These are phyloP conservation scores for Vanrija sp. DNA, from an alignment of 1,284 basidiomycete species.

Conservation along the genomic window DNA sequence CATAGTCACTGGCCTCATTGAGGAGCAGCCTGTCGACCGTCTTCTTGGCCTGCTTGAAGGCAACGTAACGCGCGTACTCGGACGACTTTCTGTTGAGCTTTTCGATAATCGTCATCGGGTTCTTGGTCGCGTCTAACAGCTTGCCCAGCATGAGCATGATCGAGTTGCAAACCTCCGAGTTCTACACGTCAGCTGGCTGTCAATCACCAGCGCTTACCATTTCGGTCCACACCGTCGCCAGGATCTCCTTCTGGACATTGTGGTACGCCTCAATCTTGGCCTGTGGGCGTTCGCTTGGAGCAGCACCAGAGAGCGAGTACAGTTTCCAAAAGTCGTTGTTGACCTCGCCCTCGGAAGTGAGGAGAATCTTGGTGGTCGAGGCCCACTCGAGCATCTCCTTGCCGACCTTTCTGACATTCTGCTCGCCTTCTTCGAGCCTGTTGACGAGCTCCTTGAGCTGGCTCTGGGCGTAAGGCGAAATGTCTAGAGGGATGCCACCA, in stretches of 20 bases:
- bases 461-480: slow-evolving; percentile 24
- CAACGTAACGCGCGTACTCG: slow-evolving; percentile 43
- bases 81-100: slow-evolving; percentile 35
- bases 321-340: slow-evolving; percentile 34
- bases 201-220: slow-evolving; percentile 30
- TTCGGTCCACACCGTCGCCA: slow-evolving; percentile 31
- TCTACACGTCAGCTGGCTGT: slow-evolving; percentile 21
- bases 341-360: slow-evolving; percentile 31
- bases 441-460: slow-evolving; percentile 30
- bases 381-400: slow-evolving; percentile 43
- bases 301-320: slow-evolving; percentile 33
- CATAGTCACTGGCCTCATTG: slow-evolving; percentile 43
- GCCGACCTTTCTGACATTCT: slow-evolving; percentile 36
- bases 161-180: slow-evolving; percentile 34
- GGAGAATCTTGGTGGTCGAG: slow-evolving; percentile 31
- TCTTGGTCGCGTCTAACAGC: slow-evolving; percentile 36
- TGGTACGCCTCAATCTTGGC: slow-evolving; percentile 41
- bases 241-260: slow-evolving; percentile 32
- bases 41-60: slow-evolving; percentile 26
- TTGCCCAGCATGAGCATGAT: slow-evolving; percentile 42
- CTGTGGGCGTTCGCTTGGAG: slow-evolving; percentile 29
- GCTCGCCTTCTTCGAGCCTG: slow-evolving; percentile 35
- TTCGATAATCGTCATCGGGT: slow-evolving; percentile 42
- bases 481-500: slow-evolving; percentile 13
- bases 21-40: slow-evolving; percentile 29